Conservation (phyloP, 768 basidiomycete species). For the Chalciporus piperatus region DNA sequence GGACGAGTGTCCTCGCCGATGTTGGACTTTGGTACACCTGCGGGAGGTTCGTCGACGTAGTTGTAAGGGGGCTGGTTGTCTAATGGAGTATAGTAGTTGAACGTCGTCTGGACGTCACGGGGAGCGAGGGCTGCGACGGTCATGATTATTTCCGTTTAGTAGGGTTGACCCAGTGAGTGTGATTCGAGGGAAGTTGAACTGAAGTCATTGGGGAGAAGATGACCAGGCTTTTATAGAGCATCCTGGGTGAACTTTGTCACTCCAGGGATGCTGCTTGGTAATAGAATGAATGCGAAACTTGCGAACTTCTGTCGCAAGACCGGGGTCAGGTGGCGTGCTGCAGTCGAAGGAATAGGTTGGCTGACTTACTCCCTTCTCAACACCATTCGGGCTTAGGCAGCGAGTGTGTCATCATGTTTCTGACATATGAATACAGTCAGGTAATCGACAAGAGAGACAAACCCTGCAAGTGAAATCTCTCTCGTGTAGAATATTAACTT, state of each 20-base stretch:
- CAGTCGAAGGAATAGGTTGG: no score
- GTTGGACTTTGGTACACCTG: slow-evolving; percentile 29
- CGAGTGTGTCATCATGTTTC: slow-evolving; percentile 2
- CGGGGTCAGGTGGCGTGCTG: slow-evolving; percentile 11
- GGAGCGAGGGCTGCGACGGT: slow-evolving; percentile 27
- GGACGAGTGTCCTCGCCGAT: slow-evolving; percentile 21
- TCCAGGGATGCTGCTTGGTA: slow-evolving; percentile 1
- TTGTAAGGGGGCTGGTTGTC: slow-evolving; percentile 33
- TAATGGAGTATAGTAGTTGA: slow-evolving; percentile 35
- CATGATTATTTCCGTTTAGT: slow-evolving; percentile 7
- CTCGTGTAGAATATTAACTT: no score
- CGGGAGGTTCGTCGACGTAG: slow-evolving; percentile 32
- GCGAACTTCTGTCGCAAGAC: slow-evolving; percentile 1
- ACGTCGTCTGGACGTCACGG: slow-evolving; percentile 35
- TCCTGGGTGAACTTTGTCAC: neutral
- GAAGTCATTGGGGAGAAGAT: neutral
- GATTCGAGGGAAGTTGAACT: neutral
- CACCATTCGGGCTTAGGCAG: slow-evolving; percentile 8
- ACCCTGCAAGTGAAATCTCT: no score
- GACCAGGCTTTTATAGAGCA: slow-evolving; percentile 8
- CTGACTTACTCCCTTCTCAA: no score
- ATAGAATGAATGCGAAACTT: neutral
- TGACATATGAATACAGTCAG: no score
- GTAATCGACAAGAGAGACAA: no score
- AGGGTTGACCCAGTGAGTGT: neutral